Conservation (phyloP, 2,329 filamentous ascomycete genomes). For the Penicillium aurantiogriseum region DNA sequence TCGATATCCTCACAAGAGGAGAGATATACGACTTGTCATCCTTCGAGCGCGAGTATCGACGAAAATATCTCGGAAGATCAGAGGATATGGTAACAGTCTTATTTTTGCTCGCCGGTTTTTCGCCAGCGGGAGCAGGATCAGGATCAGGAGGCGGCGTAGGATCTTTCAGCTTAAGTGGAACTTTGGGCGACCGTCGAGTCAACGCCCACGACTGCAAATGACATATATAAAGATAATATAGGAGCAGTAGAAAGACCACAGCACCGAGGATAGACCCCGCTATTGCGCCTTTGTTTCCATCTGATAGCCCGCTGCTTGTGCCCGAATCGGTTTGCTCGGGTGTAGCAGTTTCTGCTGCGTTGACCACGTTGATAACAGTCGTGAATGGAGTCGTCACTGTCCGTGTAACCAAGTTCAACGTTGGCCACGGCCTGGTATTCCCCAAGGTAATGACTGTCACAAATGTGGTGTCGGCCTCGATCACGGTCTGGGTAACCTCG, state of each 20-base stretch:
- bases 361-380: not conserved
- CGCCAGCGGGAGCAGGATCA: not conserved
- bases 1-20: constrained; percentile 1
- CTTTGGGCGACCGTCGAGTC: not conserved
- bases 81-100: constrained; percentile 5
- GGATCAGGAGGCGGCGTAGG: not conserved
- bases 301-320: not conserved
- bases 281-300: constrained; percentile 1
- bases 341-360: not conserved
- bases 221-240: constrained; percentile 2
- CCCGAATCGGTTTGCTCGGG: not conserved
- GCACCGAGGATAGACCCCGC: constrained; percentile 1
- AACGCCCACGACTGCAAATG: not conserved
- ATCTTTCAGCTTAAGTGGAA: not conserved
- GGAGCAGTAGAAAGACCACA: not conserved
- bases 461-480: not conserved
- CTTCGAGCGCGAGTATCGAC: not conserved
- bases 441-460: not conserved
- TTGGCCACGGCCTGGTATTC: not conserved
- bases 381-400: not conserved
- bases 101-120: not conserved
- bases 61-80: not conserved
- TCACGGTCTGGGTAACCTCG: not conserved
- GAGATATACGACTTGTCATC: not conserved
- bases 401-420: not conserved